Evolutionary conservation across 805 yeast species (phyloP).

Genomic region (Pichia californica): DNA sequence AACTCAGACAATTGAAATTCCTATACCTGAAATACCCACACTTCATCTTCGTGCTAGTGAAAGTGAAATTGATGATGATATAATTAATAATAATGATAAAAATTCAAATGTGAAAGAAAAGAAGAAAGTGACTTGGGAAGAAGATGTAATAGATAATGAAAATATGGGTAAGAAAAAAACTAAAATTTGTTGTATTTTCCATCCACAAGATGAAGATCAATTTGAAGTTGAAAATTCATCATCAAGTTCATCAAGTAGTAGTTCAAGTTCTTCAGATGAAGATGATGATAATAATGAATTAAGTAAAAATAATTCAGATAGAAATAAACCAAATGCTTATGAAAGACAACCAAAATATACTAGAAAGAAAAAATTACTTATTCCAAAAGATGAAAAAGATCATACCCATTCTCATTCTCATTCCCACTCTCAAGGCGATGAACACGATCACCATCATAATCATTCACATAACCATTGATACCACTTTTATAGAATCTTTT

Average conservation of each 20-base stretch:
- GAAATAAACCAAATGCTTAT: conserved; percentile 64
- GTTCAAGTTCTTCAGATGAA: conserved; percentile 15
- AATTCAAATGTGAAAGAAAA: conserved; percentile 17
- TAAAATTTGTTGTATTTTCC: conserved; percentile 81
- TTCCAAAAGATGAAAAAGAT: conserved; percentile 13
- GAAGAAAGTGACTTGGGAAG: conserved; percentile 73
- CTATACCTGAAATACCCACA: conserved; percentile 13
- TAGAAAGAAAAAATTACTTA: conserved; percentile 15
- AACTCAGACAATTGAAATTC: conserved; percentile 15
- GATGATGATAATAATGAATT: conserved; percentile 9
- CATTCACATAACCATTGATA: neutral
- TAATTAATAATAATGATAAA: neutral
- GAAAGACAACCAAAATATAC: conserved; percentile 74
- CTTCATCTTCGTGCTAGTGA: neutral
- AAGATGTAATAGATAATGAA: conserved; percentile 86
- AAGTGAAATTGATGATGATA: too few relatives aligned
- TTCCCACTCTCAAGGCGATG: neutral
- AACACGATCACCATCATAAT: neutral
- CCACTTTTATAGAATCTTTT: too few relatives aligned
- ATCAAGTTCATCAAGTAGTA: conserved; percentile 3
- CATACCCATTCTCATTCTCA: conserved; percentile 8
- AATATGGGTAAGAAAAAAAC: conserved; percentile 82
- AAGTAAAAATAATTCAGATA: neutral
- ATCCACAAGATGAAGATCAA: conserved; percentile 60
- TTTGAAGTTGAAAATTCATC: conserved; percentile 22